Evolutionary conservation across 1,139 yeast genomes (phyloP).

Genomic region (Fermentozyma sake): DNA sequence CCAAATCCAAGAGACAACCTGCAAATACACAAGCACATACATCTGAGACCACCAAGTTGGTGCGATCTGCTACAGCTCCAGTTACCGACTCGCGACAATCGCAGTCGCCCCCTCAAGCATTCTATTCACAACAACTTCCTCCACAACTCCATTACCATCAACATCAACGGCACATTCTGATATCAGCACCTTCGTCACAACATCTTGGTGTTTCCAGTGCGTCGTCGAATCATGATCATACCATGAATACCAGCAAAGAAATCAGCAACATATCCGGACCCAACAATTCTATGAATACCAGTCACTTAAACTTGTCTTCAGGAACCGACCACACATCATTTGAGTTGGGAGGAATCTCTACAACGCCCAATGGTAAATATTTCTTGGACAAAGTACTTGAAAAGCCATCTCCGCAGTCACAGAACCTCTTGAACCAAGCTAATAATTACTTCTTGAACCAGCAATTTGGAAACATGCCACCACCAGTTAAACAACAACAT

Average conservation of each 20-base stretch:
- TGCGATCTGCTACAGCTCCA: slow-evolving; percentile 7
- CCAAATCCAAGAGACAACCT: neutral
- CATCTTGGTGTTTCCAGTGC: slow-evolving; percentile 1
- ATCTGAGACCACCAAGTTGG: slow-evolving; percentile 4
- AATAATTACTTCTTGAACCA: slow-evolving; percentile 14
- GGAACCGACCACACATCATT: slow-evolving; percentile 32
- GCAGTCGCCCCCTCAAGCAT: slow-evolving; percentile 1
- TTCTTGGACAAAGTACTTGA: slow-evolving; percentile 40
- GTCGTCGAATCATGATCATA: slow-evolving; percentile 12
- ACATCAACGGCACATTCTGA: too few relatives aligned
- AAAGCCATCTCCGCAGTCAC: slow-evolving; percentile 33
- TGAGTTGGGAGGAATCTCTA: slow-evolving; percentile 33
- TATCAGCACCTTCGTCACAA: slow-evolving; percentile 1
- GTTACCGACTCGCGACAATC: slow-evolving; percentile 1
- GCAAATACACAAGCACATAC: slow-evolving; percentile 1
- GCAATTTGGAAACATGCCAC: slow-evolving; percentile 25
- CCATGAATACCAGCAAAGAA: slow-evolving; percentile 19
- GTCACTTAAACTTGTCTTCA: slow-evolving; percentile 17
- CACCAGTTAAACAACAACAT: slow-evolving; percentile 14
- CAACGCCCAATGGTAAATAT: slow-evolving; percentile 42
- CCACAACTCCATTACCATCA: too few relatives aligned
- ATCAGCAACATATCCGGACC: slow-evolving; percentile 22
- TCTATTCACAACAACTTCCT: neutral
- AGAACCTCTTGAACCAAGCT: slow-evolving; percentile 16
- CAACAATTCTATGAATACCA: slow-evolving; percentile 25